Evolutionary conservation across 2,329 filamentous ascomycete species (phyloP).

Genomic region (Aureobasidium sp.): DNA sequence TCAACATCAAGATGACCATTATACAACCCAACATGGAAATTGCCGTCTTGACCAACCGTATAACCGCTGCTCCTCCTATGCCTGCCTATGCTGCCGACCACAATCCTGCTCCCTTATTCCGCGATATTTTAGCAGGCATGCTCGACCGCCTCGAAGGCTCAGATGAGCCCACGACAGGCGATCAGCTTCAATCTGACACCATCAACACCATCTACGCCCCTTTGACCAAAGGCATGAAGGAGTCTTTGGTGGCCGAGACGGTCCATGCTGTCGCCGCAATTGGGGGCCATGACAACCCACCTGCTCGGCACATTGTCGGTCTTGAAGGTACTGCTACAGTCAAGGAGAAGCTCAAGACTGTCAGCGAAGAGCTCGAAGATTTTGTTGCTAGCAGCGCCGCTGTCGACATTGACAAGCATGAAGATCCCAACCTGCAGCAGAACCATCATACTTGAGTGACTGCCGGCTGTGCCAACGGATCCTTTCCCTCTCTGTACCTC

Average conservation of each 20-base stretch:
- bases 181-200: slow-evolving; percentile 40
- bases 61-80: slow-evolving; percentile 75
- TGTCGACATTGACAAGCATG: slow-evolving; percentile 58
- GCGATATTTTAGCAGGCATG: slow-evolving; percentile 74
- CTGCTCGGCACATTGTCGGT: slow-evolving; percentile 87
- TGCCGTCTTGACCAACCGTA: slow-evolving; percentile 75
- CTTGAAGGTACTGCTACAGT: slow-evolving; percentile 80
- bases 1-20: slow-evolving; percentile 93
- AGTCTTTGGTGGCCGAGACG: slow-evolving; percentile 76
- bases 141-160: slow-evolving; percentile 62
- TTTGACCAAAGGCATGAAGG: slow-evolving; percentile 60
- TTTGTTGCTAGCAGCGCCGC: slow-evolving; percentile 85
- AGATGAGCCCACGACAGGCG: slow-evolving; percentile 37
- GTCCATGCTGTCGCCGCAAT: slow-evolving; percentile 87
- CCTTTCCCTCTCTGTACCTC: neutral
- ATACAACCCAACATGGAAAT: slow-evolving; percentile 95
- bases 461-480: neutral
- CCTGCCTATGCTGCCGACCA: slow-evolving; percentile 60
- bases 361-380: slow-evolving; percentile 92
- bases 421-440: slow-evolving; percentile 11
- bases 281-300: slow-evolving; percentile 91
- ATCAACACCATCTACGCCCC: slow-evolving; percentile 67
- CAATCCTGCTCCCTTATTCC: slow-evolving; percentile 71
- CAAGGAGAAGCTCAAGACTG: slow-evolving; percentile 92
- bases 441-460: neutral